Percentiles rank a stretch among this genome's conserved stretches.
phyloP scores from a whole-genome alignment of 768 basidiomycete species.

The Russula compacta region DNA sequence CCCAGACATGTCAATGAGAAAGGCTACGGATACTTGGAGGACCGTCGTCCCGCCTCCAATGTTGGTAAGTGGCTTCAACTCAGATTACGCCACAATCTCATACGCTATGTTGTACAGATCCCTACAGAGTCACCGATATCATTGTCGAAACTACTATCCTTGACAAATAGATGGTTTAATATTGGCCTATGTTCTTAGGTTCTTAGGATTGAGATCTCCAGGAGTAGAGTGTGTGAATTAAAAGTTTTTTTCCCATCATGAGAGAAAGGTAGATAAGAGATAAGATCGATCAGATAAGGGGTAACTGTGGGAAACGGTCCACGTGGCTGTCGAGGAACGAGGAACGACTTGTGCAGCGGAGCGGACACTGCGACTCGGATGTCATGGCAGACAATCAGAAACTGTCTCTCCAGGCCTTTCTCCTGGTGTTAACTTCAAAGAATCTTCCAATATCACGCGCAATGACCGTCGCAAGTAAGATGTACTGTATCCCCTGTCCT shows the following conservation, averaged over 20 bases:
- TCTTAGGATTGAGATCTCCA: neutral
- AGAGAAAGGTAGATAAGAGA: too few relatives aligned
- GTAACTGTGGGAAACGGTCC: neutral
- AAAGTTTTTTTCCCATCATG: neutral
- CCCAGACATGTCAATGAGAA: constrained; percentile 88
- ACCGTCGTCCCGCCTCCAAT: constrained; percentile 96
- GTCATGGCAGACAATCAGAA: constrained; percentile 17
- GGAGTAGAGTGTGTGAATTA: neutral
- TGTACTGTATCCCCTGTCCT: constrained; percentile 20
- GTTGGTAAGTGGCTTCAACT: constrained; percentile 53
- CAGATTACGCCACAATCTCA: neutral
- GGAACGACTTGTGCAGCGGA: too few relatives aligned
- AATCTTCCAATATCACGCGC: constrained; percentile 27
- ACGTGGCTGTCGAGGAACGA: neutral
- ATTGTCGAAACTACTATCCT: constrained; percentile 83
- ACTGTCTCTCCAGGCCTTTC: constrained; percentile 26
- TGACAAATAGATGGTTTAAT: constrained; percentile 36
- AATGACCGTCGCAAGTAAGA: constrained; percentile 28
- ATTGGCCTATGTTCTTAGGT: neutral
- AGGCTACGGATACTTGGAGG: constrained; percentile 94
- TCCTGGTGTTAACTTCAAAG: constrained; percentile 26
- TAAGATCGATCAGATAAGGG: neutral
- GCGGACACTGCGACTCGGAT: neutral
- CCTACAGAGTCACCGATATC: constrained; percentile 88
- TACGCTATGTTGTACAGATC: constrained; percentile 45